Conservation (phyloP, 345 rosid genomes). For the Physaria fendleri region DNA sequence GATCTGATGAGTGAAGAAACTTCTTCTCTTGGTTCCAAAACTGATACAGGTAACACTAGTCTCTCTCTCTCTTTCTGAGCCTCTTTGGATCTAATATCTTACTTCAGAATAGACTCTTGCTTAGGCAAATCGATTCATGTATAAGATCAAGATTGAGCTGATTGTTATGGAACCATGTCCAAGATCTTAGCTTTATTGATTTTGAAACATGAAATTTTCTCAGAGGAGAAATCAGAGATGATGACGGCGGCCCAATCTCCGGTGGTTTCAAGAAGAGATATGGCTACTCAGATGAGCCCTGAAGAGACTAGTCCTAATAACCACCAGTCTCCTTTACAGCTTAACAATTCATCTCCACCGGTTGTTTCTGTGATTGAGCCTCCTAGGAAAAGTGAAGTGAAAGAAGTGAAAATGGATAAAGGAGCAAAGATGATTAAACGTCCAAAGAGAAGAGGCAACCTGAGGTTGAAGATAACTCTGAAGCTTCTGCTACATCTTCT, state of each 20-base stretch:
- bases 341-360: conserved; percentile 32
- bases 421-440: no score
- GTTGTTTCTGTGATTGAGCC: conserved; percentile 34
- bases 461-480: conserved; percentile 34
- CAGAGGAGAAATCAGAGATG: conserved; percentile 56
- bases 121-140: not conserved
- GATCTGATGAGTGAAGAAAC: conserved; percentile 50
- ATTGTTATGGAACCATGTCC: not conserved
- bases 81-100: not conserved
- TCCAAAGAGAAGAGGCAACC: no score
- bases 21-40: conserved; percentile 49
- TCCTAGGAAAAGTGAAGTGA: no score
- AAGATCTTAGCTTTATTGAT: conserved; percentile 23
- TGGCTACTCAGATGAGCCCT: conserved; percentile 93
- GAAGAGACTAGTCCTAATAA: conserved; percentile 34
- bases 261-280: conserved; percentile 62
- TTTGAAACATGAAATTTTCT: not conserved
- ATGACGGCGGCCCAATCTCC: conserved; percentile 32
- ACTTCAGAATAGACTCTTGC: not conserved
- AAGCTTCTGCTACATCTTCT: conserved; percentile 34
- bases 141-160: not conserved
- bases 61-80: not conserved
- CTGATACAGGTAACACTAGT: conserved; percentile 27
- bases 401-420: no score
- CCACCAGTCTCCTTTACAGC: no score